Evolutionary conservation across 2,329 filamentous ascomycete genomes (phyloP).

Genomic region (Hypomyces perniciosus): DNA sequence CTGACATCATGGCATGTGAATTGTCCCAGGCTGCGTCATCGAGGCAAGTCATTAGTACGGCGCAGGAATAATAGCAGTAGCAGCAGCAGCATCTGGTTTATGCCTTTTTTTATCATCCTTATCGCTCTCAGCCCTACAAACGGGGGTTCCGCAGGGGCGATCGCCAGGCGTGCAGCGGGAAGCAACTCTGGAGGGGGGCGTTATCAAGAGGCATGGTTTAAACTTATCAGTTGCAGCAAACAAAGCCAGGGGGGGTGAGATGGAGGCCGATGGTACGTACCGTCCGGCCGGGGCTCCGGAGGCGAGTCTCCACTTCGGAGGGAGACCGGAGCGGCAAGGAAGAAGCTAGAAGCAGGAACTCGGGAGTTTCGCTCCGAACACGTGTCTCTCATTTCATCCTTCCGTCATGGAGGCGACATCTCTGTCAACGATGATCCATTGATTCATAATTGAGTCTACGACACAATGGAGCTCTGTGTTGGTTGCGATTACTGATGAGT

Average conservation of each 20-base stretch:
- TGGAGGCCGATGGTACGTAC: constrained; percentile 51
- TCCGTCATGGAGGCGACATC: too few relatives aligned
- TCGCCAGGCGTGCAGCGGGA: constrained; percentile 7
- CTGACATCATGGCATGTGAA: not conserved
- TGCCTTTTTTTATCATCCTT: not conserved
- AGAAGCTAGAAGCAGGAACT: too few relatives aligned
- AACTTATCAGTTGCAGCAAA: constrained; percentile 3
- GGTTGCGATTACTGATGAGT: too few relatives aligned
- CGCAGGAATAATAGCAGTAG: not conserved
- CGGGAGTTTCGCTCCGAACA: too few relatives aligned
- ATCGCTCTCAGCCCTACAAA: constrained; percentile 6
- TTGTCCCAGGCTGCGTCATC: too few relatives aligned
- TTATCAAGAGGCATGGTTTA: not conserved
- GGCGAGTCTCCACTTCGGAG: too few relatives aligned
- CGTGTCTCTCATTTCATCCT: too few relatives aligned
- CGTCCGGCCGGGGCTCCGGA: too few relatives aligned
- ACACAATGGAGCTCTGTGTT: not conserved
- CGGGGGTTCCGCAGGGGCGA: not conserved
- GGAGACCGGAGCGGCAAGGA: too few relatives aligned
- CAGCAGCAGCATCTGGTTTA: not conserved
- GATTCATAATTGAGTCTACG: too few relatives aligned
- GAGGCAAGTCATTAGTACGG: too few relatives aligned
- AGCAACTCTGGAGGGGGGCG: not conserved
- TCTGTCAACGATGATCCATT: too few relatives aligned
- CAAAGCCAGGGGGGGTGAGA: constrained; percentile 43